Base-by-base conservation (phyloP, 2,329 filamentous ascomycete species). In the Colletotrichum sp. region DNA sequence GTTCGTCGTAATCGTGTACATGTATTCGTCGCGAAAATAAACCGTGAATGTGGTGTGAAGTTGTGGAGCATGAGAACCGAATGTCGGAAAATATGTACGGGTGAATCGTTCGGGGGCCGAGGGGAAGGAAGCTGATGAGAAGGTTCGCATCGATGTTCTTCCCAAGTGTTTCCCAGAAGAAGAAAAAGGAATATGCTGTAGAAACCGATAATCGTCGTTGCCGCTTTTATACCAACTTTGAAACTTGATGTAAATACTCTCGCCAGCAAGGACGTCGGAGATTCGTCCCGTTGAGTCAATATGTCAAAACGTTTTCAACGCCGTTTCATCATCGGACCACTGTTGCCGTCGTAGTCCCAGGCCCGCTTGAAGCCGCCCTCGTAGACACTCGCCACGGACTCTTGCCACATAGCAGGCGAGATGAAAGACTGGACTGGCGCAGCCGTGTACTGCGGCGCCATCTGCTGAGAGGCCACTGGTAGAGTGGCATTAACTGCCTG, bases 341-440 rank as follows among this genome's bases (percentile, higher is more conserved):
- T 43, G 28, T 79, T 79, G 27, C 78, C 79, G 70, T 90, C 89
- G 78, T 89, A 91, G 78, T 92, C 91, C 91, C 91, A 93, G 61
- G 86, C 82, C 65, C 92, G 86, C 83, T 93, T 93, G 64, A 93
- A 82, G 6, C 91, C 91, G 58, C 91, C 90, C 79, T 93, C 91
- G 82, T 93, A 93, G 7, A 93, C 92, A 78, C 90, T 93, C 15
- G 92, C 92, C 70, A 94, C 93, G 15, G 91, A 93, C 80, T 94
- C 91, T 81, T 93, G 92, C 93, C 93, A 94, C 93, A 94, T 94
- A 75, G 91, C 92, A 6, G 93, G 92, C 12, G 92, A 94, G 77
- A 94, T 90, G 81, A 93, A 94, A 32, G 87, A 87, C 72, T 89
- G 87, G 66, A 91, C 87, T 4, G 90, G 86, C 9, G 89, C 86